Evolutionary conservation across 108 stramenopile genomes (phyloP).

Genomic region (Fragilaria radians): DNA sequence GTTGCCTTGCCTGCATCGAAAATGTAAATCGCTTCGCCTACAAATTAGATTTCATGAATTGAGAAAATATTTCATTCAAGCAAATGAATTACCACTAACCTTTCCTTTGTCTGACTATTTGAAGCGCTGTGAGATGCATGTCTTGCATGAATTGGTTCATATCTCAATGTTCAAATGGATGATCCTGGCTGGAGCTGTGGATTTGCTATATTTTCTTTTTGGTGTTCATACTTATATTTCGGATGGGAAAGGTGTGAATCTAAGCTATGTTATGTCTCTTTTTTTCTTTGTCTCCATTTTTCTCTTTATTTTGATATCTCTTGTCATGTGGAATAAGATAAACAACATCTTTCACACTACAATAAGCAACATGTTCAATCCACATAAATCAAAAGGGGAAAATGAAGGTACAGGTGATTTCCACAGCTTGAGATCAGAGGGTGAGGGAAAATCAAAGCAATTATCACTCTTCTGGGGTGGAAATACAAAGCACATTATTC

Average conservation of each 20-base stretch:
- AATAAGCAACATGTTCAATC: slow-evolving; percentile 16
- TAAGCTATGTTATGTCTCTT: slow-evolving; percentile 21
- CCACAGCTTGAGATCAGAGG: too few relatives aligned
- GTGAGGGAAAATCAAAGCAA: slow-evolving; percentile 27
- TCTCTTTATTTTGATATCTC: slow-evolving; percentile 29
- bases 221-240: slow-evolving; percentile 47
- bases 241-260: slow-evolving; percentile 3
- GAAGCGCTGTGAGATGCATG: slow-evolving; percentile 49
- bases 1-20: slow-evolving; percentile 22
- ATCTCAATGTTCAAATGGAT: slow-evolving; percentile 67
- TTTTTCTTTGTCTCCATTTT: slow-evolving; percentile 32
- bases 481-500: slow-evolving; percentile 57
- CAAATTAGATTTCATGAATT: slow-evolving; percentile 83
- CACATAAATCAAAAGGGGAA: too few relatives aligned
- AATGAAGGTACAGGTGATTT: too few relatives aligned
- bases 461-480: slow-evolving; percentile 64
- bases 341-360: slow-evolving; percentile 28
- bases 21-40: slow-evolving; percentile 46
- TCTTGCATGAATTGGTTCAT: slow-evolving; percentile 64
- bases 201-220: slow-evolving; percentile 51
- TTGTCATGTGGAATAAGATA: slow-evolving; percentile 29
- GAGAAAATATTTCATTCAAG: slow-evolving; percentile 69
- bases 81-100: slow-evolving; percentile 57
- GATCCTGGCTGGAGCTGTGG: slow-evolving; percentile 45
- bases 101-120: slow-evolving; percentile 78